phyloP scores from a whole-genome alignment of 1,139 yeast genomes.

The Kodamaea sp. region DNA sequence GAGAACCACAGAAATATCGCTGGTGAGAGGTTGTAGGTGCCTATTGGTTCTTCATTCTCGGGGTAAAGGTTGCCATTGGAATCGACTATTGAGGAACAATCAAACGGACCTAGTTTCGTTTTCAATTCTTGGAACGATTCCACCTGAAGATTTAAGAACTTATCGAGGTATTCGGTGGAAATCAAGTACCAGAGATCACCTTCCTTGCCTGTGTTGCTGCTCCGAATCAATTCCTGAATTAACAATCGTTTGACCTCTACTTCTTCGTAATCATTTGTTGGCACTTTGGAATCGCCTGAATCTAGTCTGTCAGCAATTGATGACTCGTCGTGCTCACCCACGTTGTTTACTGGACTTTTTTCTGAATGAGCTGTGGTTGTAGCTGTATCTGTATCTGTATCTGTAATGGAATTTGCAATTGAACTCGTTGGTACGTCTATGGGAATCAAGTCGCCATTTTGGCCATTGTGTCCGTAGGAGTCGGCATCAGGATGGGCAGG shows the following conservation, averaged over 20 bases:
- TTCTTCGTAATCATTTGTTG: slow-evolving; percentile 2
- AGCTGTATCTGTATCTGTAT: no score
- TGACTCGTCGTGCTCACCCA: no score
- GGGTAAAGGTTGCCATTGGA: slow-evolving; percentile 32
- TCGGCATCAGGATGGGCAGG: no score
- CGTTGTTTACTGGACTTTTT: no score
- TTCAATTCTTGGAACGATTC: slow-evolving; percentile 28
- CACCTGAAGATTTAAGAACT: slow-evolving; percentile 28
- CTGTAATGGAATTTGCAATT: no score
- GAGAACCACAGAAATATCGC: slow-evolving; percentile 43
- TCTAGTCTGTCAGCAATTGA: no score
- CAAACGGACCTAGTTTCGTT: slow-evolving; percentile 33
- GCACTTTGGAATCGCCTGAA: neutral
- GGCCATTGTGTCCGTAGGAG: no score
- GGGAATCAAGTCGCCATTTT: no score
- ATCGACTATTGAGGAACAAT: slow-evolving; percentile 33
- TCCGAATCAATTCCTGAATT: slow-evolving; percentile 23
- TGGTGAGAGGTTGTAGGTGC: slow-evolving; percentile 36
- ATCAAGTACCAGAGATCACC: slow-evolving; percentile 43
- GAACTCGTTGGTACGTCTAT: no score
- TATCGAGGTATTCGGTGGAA: slow-evolving; percentile 30
- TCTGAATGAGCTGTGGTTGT: no score
- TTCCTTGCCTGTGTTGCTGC: slow-evolving; percentile 13
- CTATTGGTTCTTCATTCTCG: slow-evolving; percentile 32
- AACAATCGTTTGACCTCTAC: slow-evolving; percentile 16